Conservation (phyloP, 306 rosid genomes). For the Cicer pinnatifidum region DNA sequence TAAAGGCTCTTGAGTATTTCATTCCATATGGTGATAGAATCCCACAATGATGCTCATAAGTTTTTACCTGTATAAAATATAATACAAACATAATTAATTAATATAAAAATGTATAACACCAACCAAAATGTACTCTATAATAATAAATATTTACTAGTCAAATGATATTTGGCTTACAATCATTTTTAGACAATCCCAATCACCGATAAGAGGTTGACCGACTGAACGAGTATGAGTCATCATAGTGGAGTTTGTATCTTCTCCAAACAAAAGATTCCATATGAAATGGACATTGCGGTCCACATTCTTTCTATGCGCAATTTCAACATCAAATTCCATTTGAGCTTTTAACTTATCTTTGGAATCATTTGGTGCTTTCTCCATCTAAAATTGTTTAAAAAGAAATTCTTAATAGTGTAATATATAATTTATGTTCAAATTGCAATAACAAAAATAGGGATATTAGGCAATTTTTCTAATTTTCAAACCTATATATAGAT, state of each 20-base stretch:
- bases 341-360: conserved; percentile 50
- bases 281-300: conserved; percentile 49
- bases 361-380: conserved; percentile 49
- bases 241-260: conserved; percentile 20
- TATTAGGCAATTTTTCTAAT: no score
- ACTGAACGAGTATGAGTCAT: conserved; percentile 46
- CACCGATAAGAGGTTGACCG: conserved; percentile 60
- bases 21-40: conserved; percentile 39
- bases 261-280: conserved; percentile 56
- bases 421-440: no score
- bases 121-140: no score
- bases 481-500: no score
- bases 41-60: conserved; percentile 41
- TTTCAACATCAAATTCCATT: conserved; percentile 43
- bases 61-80: conserved; percentile 36
- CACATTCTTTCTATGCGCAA: conserved; percentile 44
- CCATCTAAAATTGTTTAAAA: conserved; percentile 43
- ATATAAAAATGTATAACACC: not conserved
- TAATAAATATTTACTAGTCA: not conserved
- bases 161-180: conserved; percentile 45
- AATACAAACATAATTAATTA: not conserved
- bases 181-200: conserved; percentile 66
- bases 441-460: no score
- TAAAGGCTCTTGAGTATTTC: conserved; percentile 43
- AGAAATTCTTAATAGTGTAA: not conserved